phyloP scores from a whole-genome alignment of 2,329 filamentous ascomycete genomes.

The Cladosporium velox region DNA sequence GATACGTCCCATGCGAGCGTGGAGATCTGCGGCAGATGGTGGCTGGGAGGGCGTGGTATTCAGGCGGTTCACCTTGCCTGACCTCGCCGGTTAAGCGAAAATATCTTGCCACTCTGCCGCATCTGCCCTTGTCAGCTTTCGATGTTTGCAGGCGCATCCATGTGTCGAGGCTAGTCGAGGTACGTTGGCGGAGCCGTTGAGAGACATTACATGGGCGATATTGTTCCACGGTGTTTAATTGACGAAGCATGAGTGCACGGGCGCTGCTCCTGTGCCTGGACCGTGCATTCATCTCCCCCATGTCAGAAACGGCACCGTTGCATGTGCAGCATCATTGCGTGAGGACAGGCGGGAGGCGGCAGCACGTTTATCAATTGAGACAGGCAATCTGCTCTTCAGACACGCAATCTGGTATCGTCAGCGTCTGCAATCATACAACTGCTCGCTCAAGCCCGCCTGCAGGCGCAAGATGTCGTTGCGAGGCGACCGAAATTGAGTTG shows the following conservation, averaged over 20 bases:
- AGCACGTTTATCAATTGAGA: conserved; percentile 2
- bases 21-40: conserved; percentile 18
- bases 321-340: conserved; percentile 7
- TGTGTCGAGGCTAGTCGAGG: background rate
- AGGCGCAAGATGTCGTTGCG: conserved; percentile 14
- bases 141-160: background rate
- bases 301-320: conserved; percentile 5
- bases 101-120: background rate
- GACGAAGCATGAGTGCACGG: conserved; percentile 8
- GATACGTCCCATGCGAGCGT: conserved; percentile 14
- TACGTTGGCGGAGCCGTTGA: conserved; percentile 9
- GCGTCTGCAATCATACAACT: conserved; percentile 20
- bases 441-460: conserved; percentile 3
- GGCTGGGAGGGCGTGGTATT: conserved; percentile 8
- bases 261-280: background rate
- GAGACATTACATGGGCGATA: conserved; percentile 4
- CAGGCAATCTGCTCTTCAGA: conserved; percentile 17
- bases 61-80: conserved; percentile 13
- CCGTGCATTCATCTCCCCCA: conserved; percentile 7
- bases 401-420: conserved; percentile 6
- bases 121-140: background rate
- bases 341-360: conserved; percentile 19
- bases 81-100: background rate
- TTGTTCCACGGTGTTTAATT: conserved; percentile 13
- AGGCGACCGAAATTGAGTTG: conserved; percentile 15